Base-by-base conservation (phyloP, 148 eudicot species). In the Spergularia bocconei region DNA sequence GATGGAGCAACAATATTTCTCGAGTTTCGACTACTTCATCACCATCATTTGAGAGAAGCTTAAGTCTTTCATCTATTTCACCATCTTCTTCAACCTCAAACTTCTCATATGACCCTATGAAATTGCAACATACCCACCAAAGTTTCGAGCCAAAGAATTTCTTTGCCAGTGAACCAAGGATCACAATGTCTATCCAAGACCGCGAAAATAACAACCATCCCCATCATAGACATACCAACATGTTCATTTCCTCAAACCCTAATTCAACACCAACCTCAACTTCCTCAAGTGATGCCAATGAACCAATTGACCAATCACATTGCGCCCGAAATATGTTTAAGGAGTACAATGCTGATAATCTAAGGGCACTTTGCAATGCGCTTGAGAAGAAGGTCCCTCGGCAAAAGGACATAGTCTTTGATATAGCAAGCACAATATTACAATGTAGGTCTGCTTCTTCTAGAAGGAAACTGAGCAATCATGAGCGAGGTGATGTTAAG, bases 361-460 rank as follows among this genome's bases (percentile, higher is more conserved):
- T 88, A 13, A 88, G 89, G 67, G 71, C 70, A 20, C 75, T 94
- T 52, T 86, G 91, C 79, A 78, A 77, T 72, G 93, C 91, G 15
- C 82, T 94, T 50, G 96, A 91, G 86, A 75, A 82, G 50, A 85
- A 81, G 78, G 91, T 89, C n/a, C 92, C 97, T 23, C 74, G 81
- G 79, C 95, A 91, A 57, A 89, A 79, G 61, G 89, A 85, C 1
- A 83, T 87, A 53, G 79, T 91, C 68, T 83, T 84, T 3, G 97
- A 90, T 29, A 86, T 94, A 33, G 91, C 84, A 0, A 85, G 79
- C 74, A 86, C 97, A 1, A 73, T 91, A n/a, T 63, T 91, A 47
- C 80, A 80, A 64, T 94, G 91, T 83, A 81, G 97, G 74, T 88
- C 93, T 6, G 86, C 93, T 41, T 86, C 75, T 82, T 53, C 78